phyloP scores from a whole-genome alignment of 352 stramenopile genomes.

The Phytopythium delawarense region DNA sequence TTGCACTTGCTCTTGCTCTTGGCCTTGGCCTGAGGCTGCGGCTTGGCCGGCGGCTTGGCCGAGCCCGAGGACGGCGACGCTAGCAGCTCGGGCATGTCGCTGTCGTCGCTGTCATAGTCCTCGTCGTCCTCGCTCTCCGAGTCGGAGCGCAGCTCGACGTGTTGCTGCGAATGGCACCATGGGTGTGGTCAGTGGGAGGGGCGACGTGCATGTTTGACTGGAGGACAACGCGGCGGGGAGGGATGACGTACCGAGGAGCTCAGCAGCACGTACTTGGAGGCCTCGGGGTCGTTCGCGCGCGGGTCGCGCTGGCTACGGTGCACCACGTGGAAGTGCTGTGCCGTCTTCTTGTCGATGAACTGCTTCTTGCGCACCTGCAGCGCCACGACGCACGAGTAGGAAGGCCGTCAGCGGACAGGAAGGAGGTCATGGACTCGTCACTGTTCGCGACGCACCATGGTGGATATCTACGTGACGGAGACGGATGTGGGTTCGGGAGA shows the following conservation, averaged over 20 bases:
- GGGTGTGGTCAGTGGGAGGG: background rate
- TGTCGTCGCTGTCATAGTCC: constrained; percentile 31
- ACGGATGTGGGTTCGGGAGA: too few species aligned
- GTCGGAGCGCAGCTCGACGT: constrained; percentile 58
- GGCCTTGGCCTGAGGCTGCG: constrained; percentile 12
- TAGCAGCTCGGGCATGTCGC: constrained; percentile 55
- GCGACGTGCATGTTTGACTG: background rate
- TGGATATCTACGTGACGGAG: too few species aligned
- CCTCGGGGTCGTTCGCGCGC: constrained; percentile 71
- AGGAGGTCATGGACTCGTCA: too few species aligned
- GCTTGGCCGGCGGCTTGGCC: background rate
- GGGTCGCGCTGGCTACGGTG: constrained; percentile 83
- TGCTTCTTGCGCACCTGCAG: constrained; percentile 64
- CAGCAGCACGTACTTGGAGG: constrained; percentile 82
- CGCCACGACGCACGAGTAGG: background rate
- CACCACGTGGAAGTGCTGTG: constrained; percentile 85
- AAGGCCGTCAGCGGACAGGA: too few species aligned
- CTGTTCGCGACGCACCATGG: too few species aligned
- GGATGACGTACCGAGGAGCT: constrained; percentile 37
- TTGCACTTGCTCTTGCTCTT: constrained; percentile 14
- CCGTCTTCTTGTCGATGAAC: constrained; percentile 86
- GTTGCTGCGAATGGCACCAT: constrained; percentile 11
- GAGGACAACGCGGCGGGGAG: background rate
- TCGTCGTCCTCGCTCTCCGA: constrained; percentile 31
- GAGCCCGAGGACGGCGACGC: constrained; percentile 9